Base-by-base conservation (phyloP, 2,329 filamentous ascomycete species). In the Hypoxylon sp. region DNA sequence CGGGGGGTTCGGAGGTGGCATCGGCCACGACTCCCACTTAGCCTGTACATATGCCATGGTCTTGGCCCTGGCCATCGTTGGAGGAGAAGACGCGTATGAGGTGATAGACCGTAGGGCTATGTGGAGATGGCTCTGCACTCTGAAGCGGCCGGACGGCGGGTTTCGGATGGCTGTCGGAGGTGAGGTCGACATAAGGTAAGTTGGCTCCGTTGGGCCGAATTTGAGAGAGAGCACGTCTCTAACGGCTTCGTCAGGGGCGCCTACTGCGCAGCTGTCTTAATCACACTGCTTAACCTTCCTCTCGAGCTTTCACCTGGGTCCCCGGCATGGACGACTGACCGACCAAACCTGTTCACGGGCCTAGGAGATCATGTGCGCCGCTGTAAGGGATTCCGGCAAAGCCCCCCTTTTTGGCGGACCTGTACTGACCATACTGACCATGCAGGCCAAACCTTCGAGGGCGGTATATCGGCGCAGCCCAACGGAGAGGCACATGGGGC, bases 1-100 rank as follows among this genome's bases (percentile, higher is more conserved):
- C 13, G 95, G 95, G 47, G 95, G 95, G 2, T 97, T 97, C 73
- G 95, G 92, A 48, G 95, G 94, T 62, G 93, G 95, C n/a, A 89
- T 92, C 73, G 92, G 94, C 23, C 95, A 98, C 72, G 82, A 85
- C 65, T 92, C 91, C 49, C 95, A 99, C 75, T 83, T 95, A 66
- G 95, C 95, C 55, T 89, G 91, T 42, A 92, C 90, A 0, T 99
- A 98, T 80, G 92, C 93, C 43, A 84, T 88, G 35, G 78, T 96
- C 17, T 83, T 99, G 56, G 86, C 90, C 41, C 80, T 99, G 48
- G 85, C 89, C 20, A 84, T 92, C 61, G 89, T 94, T 37, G 92
- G 91, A 48, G 91, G 90, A 7, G 77, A 88, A 56, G 87, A 89
- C 54, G 85, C 86, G 37, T 90, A 92, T 71, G 83, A 88, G 58